Percentiles rank a stretch among this genome's conserved stretches.
Conservation (phyloP, 495 filamentous ascomycete genomes). For the Trichoderma reesei region DNA sequence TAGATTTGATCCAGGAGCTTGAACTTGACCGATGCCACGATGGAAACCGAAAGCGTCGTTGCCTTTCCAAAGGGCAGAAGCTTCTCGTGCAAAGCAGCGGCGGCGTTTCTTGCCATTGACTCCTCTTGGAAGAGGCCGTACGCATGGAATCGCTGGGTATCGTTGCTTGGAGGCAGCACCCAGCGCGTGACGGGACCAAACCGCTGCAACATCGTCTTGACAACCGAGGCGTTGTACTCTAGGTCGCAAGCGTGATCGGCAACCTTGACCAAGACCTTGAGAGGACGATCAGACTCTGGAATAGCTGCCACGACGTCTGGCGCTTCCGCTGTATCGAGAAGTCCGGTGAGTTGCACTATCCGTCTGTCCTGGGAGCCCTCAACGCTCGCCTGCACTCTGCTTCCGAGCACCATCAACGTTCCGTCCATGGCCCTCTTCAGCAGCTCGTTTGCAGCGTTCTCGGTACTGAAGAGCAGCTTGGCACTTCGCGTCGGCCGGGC, state of each 20-base stretch:
- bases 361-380: neutral
- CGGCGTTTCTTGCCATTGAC: neutral
- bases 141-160: neutral
- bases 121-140: neutral
- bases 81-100: neutral
- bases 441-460: neutral
- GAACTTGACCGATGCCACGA: neutral
- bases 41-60: neutral
- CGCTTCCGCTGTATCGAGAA: neutral
- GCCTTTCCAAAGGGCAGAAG: neutral
- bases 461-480: constrained; percentile 22
- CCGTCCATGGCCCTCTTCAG: neutral
- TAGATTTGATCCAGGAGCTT: neutral
- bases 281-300: neutral
- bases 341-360: neutral
- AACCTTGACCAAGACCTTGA: neutral
- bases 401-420: neutral
- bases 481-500: constrained; percentile 18
- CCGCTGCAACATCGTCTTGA: neutral
- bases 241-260: neutral
- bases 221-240: neutral
- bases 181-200: neutral
- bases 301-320: neutral
- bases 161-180: neutral
- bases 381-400: neutral